phyloP scores from a whole-genome alignment of 257 asterid genomes.

The Solanum virginianum region DNA sequence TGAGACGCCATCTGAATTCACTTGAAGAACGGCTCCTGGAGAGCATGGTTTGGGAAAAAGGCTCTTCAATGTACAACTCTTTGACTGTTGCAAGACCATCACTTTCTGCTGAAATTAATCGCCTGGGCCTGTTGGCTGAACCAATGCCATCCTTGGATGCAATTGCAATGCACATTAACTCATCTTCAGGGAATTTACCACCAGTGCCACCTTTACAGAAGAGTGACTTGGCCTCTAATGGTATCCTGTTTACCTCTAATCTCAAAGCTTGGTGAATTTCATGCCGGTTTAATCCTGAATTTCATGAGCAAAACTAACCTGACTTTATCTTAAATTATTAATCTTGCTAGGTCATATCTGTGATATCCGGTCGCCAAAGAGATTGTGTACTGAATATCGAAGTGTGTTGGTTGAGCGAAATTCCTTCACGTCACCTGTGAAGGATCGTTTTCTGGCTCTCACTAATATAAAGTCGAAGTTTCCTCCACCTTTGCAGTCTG shows the following conservation, averaged over 20 bases:
- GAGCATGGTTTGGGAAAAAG: slow-evolving; percentile 98
- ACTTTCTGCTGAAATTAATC: slow-evolving; percentile 74
- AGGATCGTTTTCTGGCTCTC: slow-evolving; percentile 75
- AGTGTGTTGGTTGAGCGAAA: slow-evolving; percentile 88
- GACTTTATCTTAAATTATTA: not conserved
- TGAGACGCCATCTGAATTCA: slow-evolving; percentile 87
- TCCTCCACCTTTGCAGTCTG: slow-evolving; percentile 83
- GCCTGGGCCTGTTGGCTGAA: slow-evolving; percentile 84
- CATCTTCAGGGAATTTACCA: slow-evolving; percentile 37
- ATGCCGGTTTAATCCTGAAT: not conserved
- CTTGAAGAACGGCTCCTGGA: slow-evolving; percentile 93
- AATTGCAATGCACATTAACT: slow-evolving; percentile 65
- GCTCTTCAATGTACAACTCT: slow-evolving; percentile 97
- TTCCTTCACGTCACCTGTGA: slow-evolving; percentile 91
- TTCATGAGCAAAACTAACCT: not conserved
- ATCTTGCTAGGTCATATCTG: slow-evolving; percentile 54
- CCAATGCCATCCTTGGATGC: slow-evolving; percentile 99
- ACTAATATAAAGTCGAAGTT: slow-evolving; percentile 68
- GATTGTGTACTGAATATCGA: slow-evolving; percentile 63
- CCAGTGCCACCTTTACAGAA: slow-evolving; percentile 37
- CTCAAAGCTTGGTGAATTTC: not conserved
- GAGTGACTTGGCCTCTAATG: slow-evolving; percentile 52
- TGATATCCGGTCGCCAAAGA: slow-evolving; percentile 85
- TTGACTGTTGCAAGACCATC: slow-evolving; percentile 75
- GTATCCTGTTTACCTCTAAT: slow-evolving; percentile 1